phyloP scores from a whole-genome alignment of 306 rosid genomes.

The Ochetophila trinervis region DNA sequence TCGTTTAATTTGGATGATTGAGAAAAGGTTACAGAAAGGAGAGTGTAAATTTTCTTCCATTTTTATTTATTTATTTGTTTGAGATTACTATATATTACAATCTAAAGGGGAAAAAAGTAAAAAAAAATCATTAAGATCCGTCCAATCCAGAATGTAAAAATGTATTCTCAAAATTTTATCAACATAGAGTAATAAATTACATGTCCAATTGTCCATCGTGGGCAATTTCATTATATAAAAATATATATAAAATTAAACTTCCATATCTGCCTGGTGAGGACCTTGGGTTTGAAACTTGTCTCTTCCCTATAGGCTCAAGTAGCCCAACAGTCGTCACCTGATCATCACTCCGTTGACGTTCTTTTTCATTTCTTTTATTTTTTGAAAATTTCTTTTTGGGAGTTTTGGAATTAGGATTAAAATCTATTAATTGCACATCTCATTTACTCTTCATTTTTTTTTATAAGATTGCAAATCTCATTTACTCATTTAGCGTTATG shows the following conservation, averaged over 20 bases:
- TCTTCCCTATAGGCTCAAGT: conserved; percentile 44
- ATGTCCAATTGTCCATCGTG: not conserved
- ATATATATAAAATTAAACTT: not conserved
- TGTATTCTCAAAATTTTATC: too few relatives aligned
- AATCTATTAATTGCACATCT: not conserved
- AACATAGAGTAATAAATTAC: too few relatives aligned
- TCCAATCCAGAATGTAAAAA: too few relatives aligned
- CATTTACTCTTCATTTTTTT: too few relatives aligned
- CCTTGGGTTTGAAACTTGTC: conserved; percentile 61
- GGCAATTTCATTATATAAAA: not conserved
- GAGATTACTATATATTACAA: too few relatives aligned
- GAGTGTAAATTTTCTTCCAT: too few relatives aligned
- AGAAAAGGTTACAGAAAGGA: not conserved
- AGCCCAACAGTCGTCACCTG: conserved; percentile 54
- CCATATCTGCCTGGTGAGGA: conserved; percentile 17
- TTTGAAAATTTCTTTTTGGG: conserved; percentile 35
- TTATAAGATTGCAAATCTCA: too few relatives aligned
- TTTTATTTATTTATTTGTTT: too few relatives aligned
- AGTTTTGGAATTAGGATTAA: conserved; percentile 1
- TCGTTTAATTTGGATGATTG: not conserved
- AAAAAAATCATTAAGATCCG: too few relatives aligned
- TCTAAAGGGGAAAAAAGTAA: too few relatives aligned
- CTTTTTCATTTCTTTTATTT: conserved; percentile 37
- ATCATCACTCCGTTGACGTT: conserved; percentile 45
- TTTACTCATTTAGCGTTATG: not conserved